Conservation (phyloP, 176 grass and related monocot genomes). For the maize (Zea mays) region Zm-B73-REFERENCE-NAM-5.0 NC_050099.1:126720501-126721000, state of each 20-base stretch:
- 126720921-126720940: background rate
- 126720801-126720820: background rate
- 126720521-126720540: background rate
- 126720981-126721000: background rate
- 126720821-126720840: background rate
- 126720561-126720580: background rate
- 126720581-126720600: slow-evolving; percentile 9
- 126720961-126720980: background rate
- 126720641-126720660: slow-evolving; percentile 1
- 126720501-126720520: background rate
- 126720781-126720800: background rate
- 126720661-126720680: background rate
- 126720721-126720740: slow-evolving; percentile 5
- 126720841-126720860: background rate
- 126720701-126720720: slow-evolving; percentile 18
- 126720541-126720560: slow-evolving; percentile 7
- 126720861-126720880: slow-evolving; percentile 1
- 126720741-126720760: background rate
- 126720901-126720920: background rate
- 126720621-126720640: background rate
- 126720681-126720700: background rate
- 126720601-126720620: background rate
- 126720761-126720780: background rate
- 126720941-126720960: background rate
- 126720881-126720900: slow-evolving; percentile 2